Base-by-base conservation (phyloP, 305 asterid genomes). In the Fraxinus angustifolia region DNA sequence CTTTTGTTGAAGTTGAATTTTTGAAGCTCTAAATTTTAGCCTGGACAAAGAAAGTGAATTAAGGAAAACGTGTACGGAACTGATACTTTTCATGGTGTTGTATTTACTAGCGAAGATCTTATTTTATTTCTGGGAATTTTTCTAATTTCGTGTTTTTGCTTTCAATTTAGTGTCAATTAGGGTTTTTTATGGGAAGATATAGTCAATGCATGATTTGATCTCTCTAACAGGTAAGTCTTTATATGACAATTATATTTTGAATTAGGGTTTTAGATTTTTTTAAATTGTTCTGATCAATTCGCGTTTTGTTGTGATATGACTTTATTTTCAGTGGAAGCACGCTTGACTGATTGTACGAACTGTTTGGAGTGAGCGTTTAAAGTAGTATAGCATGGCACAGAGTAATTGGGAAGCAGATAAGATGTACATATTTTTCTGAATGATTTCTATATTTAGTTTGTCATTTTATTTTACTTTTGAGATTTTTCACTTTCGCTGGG, bases 381-480 rank as follows among this genome's bases (percentile, higher is more conserved):
- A 78, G 82, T 56, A 71, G 58, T 21, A 83, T 70, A 70, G 83
- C 88, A 94, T 96, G 99, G 96, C 99, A 34, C 98, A 91, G 95
- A 96, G 97, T 88, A 93, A 93, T 84, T 96, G 99, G 99, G 99
- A 96, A 89, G 99, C 98, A 50, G 98, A 96, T 88, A 96, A 94
- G 92, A 96, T 96, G 99, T 96, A 91, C 80, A 84, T 71, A 81
- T 34, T 82, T 65, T 19, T 45, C 11, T 11, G 60, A 40, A 75
- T 34, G 1, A 16, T 75, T 65, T 79, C n/a, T 73, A 3, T 31
- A 58, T 19, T 42, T 62, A 28, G 31, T 70, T 78, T 78, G 19
- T 65, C 17, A 17, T 68, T 30, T 26, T 48, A 19, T 62, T 2
- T n/a, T 78, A 10, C 17, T 50, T 58, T 31, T 34, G 70, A 31